These are phyloP conservation scores for Mimosa pudica DNA, from an alignment of 306 rosid genomes.

Conservation along the genomic window DNA sequence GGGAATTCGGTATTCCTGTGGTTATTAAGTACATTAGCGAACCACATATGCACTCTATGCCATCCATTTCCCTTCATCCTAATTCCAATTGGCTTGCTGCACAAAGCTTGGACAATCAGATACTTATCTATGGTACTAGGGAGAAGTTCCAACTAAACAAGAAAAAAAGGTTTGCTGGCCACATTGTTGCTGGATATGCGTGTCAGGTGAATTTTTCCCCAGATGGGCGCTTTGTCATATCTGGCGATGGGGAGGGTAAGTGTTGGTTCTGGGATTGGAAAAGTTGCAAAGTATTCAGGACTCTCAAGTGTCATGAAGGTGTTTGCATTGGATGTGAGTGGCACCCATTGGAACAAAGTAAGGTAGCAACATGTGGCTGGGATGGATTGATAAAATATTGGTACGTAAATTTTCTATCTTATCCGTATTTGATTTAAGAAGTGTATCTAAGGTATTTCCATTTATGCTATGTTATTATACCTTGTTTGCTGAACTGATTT, in stretches of 20 bases:
- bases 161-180: constrained; percentile 96
- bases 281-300: constrained; percentile 94
- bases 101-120: constrained; percentile 97
- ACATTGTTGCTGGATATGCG: constrained; percentile 92
- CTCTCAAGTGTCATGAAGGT: constrained; percentile 90
- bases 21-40: constrained; percentile 96
- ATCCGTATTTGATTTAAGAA: not conserved
- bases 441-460: constrained; percentile 19
- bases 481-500: not conserved
- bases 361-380: constrained; percentile 99
- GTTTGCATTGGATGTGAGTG: constrained; percentile 91
- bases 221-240: constrained; percentile 93
- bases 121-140: constrained; percentile 91
- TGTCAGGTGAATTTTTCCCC: constrained; percentile 96
- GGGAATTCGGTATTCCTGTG: constrained; percentile 98
- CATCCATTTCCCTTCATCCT: constrained; percentile 90
- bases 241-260: constrained; percentile 93
- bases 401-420: constrained; percentile 53
- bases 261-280: constrained; percentile 99
- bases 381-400: constrained; percentile 96
- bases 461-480: constrained; percentile 22
- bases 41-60: constrained; percentile 99
- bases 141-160: constrained; percentile 98
- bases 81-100: constrained; percentile 94
- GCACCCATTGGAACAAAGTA: constrained; percentile 98